Evolutionary conservation across 148 eudicot species (phyloP).

Genomic region (Rheum nobile): DNA sequence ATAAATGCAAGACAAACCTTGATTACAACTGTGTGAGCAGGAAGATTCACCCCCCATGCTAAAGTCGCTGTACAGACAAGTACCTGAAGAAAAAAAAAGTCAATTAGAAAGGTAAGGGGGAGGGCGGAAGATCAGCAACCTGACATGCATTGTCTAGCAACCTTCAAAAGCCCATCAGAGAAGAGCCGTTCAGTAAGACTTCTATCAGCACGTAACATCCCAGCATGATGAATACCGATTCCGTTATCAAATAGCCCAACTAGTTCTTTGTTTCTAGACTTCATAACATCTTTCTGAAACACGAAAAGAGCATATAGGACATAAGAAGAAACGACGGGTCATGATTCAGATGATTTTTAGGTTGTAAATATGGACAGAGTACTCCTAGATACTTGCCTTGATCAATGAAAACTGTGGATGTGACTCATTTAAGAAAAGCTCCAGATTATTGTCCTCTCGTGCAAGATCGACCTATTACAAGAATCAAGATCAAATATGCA

Average conservation of each 20-base stretch:
- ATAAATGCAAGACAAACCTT: conserved; percentile 24
- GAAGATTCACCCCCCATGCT: conserved; percentile 99
- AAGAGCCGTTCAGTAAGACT: conserved; percentile 91
- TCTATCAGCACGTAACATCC: conserved; percentile 96
- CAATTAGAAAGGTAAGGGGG: neutral
- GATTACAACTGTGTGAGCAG: conserved; percentile 98
- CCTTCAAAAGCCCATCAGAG: conserved; percentile 74
- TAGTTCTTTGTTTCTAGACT: conserved; percentile 85
- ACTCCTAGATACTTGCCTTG: conserved; percentile 43
- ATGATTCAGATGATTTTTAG: neutral
- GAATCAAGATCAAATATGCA: conserved; percentile 6
- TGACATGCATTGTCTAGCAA: neutral
- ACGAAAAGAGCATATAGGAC: conserved; percentile 12
- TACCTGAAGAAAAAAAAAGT: conserved; percentile 34
- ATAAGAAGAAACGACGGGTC: conserved; percentile 8
- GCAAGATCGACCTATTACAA: conserved; percentile 68
- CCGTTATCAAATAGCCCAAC: conserved; percentile 87
- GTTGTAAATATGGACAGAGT: neutral
- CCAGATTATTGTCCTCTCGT: conserved; percentile 43
- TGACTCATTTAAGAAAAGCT: conserved; percentile 58
- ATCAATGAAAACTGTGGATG: conserved; percentile 72
- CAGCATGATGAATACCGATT: conserved; percentile 96
- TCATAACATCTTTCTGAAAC: conserved; percentile 71
- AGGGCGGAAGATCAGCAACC: neutral
- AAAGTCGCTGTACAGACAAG: conserved; percentile 98